phyloP scores from a whole-genome alignment of 805 yeast species.

The Candida railenensis region DNA sequence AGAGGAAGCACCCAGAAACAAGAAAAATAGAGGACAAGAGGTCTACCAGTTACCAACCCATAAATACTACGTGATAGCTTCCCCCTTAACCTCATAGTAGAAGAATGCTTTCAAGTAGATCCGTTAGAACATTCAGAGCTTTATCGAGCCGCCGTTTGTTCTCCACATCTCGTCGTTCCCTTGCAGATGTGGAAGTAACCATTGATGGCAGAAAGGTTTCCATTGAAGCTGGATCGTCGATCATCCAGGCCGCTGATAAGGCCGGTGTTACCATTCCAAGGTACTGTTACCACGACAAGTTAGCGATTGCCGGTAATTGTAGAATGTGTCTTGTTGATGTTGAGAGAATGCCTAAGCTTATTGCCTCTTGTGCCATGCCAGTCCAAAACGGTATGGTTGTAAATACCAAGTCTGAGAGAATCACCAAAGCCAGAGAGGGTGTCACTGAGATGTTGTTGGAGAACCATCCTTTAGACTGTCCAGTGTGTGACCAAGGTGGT shows the following conservation, averaged over 20 bases:
- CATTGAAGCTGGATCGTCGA: conserved; percentile 83
- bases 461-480: conserved; percentile 91
- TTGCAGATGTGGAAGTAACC: conserved; percentile 57
- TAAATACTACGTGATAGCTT: background rate
- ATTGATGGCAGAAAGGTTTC: conserved; percentile 73
- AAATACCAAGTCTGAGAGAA: conserved; percentile 73
- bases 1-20: conserved; percentile 5
- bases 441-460: conserved; percentile 86
- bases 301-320: conserved; percentile 90
- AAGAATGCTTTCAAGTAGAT: conserved; percentile 6
- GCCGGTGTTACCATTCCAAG: conserved; percentile 88
- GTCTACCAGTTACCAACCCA: background rate
- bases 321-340: conserved; percentile 91
- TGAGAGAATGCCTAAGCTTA: conserved; percentile 85
- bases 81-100: too few relatives aligned
- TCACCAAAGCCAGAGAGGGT: conserved; percentile 82
- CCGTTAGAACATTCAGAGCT: conserved; percentile 4
- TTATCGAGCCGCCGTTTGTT: conserved; percentile 21
- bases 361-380: conserved; percentile 90
- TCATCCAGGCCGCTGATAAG: conserved; percentile 88
- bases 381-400: conserved; percentile 90
- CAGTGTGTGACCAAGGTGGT: conserved; percentile 93
- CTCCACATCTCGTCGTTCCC: conserved; percentile 27
- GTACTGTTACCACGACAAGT: conserved; percentile 88
- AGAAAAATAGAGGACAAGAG: background rate